Evolutionary conservation across 129 eudicot species (phyloP), one percentile per base, ranked within the genome.

Genomic region (Arctium minus): DNA sequence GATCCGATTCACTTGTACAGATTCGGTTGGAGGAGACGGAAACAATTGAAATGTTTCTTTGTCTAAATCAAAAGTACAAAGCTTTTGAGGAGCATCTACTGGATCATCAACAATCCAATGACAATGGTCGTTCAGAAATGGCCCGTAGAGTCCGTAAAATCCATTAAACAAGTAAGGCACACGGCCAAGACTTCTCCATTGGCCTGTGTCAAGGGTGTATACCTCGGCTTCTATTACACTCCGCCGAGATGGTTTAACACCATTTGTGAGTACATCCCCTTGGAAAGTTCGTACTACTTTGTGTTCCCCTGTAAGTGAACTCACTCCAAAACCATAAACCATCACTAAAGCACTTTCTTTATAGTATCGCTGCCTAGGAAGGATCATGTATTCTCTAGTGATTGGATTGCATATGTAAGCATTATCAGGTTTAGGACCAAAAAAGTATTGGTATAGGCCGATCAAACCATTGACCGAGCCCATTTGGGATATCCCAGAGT

Each of bases 371-470:
- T 73, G 85, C 33, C 6, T 46, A 0, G 89, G 86, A 39, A 91
- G 83, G 38, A 73, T 27, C 31, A 83, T 39, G 36, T 72, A 89
- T 71, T 90, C 86, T 27, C 86, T 86, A 0, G 91, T 88, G 42
- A 83, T 39, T 8, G 91, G 93, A 67, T 90, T 90, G 85, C 91
- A 89, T 39, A 87, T 72, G 79, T 35, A 87, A 18, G 73, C 73
- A 8, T 78, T 30, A 22, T 85, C 93, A 42, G 8, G 50, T 0
- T 42, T 42, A 53, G 1, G 0, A 8, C 18, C 3, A 8, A 10
- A 0, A 10, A 31, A 36, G 22, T 3, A 39, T 62, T 86, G 78
- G 71, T 86, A 84, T 35, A 86, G 33, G 82, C 87, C 84, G 15
- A 85, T 11, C 44, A 84, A 60, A 27, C 90, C 90, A 44, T 86